Percentiles rank a stretch among this genome's conserved stretches.
phyloP scores from a whole-genome alignment of 352 stramenopile species.

The Pythium biforme region DNA sequence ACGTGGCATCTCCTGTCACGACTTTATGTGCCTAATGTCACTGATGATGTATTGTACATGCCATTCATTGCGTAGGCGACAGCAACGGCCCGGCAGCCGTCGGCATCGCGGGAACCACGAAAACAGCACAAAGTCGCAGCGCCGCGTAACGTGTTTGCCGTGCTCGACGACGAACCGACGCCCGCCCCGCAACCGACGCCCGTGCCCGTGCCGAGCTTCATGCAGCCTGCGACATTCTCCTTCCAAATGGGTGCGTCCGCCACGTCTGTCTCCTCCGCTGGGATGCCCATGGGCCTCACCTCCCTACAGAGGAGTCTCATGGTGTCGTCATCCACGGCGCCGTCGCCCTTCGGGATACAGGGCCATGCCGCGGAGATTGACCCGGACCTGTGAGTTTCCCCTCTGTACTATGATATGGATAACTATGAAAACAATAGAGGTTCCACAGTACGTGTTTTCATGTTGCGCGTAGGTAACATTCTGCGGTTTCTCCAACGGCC shows the following conservation, averaged over 20 bases:
- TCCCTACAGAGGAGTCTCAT: slow-evolving; percentile 26
- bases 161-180: slow-evolving; percentile 57
- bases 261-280: too few relatives aligned
- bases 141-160: slow-evolving; percentile 60
- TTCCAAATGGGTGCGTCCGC: slow-evolving; percentile 27
- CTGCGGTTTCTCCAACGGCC: slow-evolving; percentile 26
- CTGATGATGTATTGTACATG: too few relatives aligned
- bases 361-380: slow-evolving; percentile 36
- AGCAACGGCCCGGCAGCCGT: slow-evolving; percentile 11
- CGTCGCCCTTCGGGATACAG: neutral
- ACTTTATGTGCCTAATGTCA: too few relatives aligned
- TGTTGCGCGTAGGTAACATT: slow-evolving; percentile 29
- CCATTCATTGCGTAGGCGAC: too few relatives aligned
- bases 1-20: too few relatives aligned
- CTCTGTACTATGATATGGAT: slow-evolving; percentile 21
- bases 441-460: neutral
- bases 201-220: slow-evolving; percentile 32
- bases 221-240: slow-evolving; percentile 74
- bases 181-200: slow-evolving; percentile 20
- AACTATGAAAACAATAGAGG: slow-evolving; percentile 17
- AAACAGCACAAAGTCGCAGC: slow-evolving; percentile 33
- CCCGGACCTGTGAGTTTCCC: slow-evolving; percentile 49
- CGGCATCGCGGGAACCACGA: slow-evolving; percentile 10
- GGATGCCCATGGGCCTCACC: slow-evolving; percentile 7
- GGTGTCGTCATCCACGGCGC: neutral